phyloP scores from a whole-genome alignment of 1,284 basidiomycete species.

The Trametes versicolor region DNA sequence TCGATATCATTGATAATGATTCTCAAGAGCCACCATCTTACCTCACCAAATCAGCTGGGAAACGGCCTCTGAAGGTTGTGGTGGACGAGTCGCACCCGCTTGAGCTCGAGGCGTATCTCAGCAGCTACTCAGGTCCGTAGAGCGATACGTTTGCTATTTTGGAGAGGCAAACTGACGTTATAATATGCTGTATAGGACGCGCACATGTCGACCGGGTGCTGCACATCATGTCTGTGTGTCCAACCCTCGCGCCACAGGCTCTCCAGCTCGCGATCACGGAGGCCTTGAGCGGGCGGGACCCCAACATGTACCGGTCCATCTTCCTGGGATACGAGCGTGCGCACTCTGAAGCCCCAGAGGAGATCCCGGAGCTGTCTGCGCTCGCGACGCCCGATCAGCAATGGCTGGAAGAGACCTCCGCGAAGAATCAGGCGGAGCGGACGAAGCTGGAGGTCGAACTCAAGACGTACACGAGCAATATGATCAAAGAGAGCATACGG shows the following conservation, averaged over 20 bases:
- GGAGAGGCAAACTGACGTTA: background rate
- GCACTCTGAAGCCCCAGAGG: slow-evolving; percentile 49
- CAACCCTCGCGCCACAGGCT: slow-evolving; percentile 73
- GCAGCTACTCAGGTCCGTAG: slow-evolving; percentile 66
- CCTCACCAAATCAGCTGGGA: slow-evolving; percentile 21
- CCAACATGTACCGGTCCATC: slow-evolving; percentile 64
- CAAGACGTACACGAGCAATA: slow-evolving; percentile 89
- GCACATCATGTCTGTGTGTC: slow-evolving; percentile 70
- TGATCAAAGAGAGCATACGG: slow-evolving; percentile 95
- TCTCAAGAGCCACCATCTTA: slow-evolving; percentile 5
- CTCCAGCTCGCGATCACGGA: slow-evolving; percentile 69
- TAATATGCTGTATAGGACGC: slow-evolving; percentile 56
- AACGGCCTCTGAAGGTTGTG: slow-evolving; percentile 46
- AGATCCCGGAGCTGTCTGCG: slow-evolving; percentile 57
- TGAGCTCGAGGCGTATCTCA: slow-evolving; percentile 77
- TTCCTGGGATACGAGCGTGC: slow-evolving; percentile 67
- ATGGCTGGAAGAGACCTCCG: slow-evolving; percentile 74
- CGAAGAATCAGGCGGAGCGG: slow-evolving; percentile 70
- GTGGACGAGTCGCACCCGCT: slow-evolving; percentile 83
- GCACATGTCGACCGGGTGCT: slow-evolving; percentile 75
- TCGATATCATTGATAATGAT: slow-evolving; percentile 43
- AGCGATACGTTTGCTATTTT: background rate
- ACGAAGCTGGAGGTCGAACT: slow-evolving; percentile 87
- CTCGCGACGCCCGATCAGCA: slow-evolving; percentile 59
- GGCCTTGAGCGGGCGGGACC: slow-evolving; percentile 70